Evolutionary conservation across 1,284 basidiomycete genomes (phyloP).

Genomic region (Pholiota adiposa): DNA sequence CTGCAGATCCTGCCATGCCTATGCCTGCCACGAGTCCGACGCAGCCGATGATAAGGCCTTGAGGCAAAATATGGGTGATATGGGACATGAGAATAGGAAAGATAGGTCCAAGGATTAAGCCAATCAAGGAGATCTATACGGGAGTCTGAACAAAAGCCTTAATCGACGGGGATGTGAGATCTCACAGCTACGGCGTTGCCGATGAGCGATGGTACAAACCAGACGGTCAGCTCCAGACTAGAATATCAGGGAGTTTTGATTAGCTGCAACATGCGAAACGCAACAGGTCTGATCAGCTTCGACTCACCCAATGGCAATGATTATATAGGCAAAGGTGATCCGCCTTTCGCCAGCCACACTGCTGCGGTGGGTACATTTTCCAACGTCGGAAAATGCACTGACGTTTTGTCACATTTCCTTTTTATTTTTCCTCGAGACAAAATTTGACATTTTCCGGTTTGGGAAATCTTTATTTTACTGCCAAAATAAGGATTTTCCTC

Average conservation of each 20-base stretch:
- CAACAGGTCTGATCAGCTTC: no score
- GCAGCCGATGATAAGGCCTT: constrained; percentile 61
- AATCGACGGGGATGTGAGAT: not conserved
- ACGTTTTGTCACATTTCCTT: no score
- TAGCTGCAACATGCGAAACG: not conserved
- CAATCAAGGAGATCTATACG: constrained; percentile 52
- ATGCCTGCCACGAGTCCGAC: constrained; percentile 69
- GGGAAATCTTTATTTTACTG: no score
- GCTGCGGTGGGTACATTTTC: no score
- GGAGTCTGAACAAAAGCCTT: not conserved
- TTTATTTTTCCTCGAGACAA: no score
- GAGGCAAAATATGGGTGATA: constrained; percentile 59
- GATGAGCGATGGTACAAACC: constrained; percentile 63
- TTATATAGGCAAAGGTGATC: constrained; percentile 54
- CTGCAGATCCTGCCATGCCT: constrained; percentile 67
- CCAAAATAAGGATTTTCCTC: no score
- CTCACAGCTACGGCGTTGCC: constrained; percentile 55
- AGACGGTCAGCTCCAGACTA: constrained; percentile 65
- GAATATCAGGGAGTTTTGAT: constrained; percentile 29
- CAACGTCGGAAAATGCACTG: no score
- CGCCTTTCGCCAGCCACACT: constrained; percentile 60
- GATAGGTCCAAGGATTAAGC: constrained; percentile 63
- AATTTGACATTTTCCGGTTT: no score
- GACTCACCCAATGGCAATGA: constrained; percentile 55
- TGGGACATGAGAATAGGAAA: constrained; percentile 64